Percentiles rank a stretch among this genome's conserved stretches.
phyloP scores from a whole-genome alignment of 768 basidiomycete species.

The Leccinum obscurum region DNA sequence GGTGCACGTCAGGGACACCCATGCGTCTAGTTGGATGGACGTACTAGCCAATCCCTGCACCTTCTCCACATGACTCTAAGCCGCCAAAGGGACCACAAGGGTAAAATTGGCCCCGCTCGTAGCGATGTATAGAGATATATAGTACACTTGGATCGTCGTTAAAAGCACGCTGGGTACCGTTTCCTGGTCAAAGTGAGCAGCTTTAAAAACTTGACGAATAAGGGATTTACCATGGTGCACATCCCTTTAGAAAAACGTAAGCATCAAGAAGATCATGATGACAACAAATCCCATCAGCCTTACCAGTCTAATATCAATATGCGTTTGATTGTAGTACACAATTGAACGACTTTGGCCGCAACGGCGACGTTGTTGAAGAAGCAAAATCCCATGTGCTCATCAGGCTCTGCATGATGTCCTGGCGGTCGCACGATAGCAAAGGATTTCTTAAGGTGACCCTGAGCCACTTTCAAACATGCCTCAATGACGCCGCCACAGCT shows the following conservation, averaged over 20 bases:
- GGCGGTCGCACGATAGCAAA: conserved; percentile 97
- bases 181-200: conserved; percentile 54
- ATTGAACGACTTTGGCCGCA: conserved; percentile 79
- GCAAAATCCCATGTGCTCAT: conserved; percentile 98
- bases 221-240: conserved; percentile 78
- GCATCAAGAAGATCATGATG: conserved; percentile 7
- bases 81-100: conserved; percentile 91
- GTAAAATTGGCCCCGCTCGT: conserved; percentile 90
- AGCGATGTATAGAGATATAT: conserved; percentile 94
- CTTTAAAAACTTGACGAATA: background rate
- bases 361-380: conserved; percentile 99
- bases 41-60: conserved; percentile 82
- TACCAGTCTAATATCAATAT: conserved; percentile 96
- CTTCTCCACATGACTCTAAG: conserved; percentile 83
- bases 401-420: conserved; percentile 97
- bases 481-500: conserved; percentile 97
- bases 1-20: conserved; percentile 11
- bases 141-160: conserved; percentile 89
- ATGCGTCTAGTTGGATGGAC: conserved; percentile 31
- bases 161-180: conserved; percentile 96
- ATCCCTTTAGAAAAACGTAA: conserved; percentile 59
- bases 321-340: conserved; percentile 66
- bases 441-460: conserved; percentile 74
- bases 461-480: conserved; percentile 82
- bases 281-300: conserved; percentile 28